These are phyloP conservation scores for Dillenia suffruticosa DNA, from an alignment of 164 flowering plant genomes.

Conservation along the genomic window DNA sequence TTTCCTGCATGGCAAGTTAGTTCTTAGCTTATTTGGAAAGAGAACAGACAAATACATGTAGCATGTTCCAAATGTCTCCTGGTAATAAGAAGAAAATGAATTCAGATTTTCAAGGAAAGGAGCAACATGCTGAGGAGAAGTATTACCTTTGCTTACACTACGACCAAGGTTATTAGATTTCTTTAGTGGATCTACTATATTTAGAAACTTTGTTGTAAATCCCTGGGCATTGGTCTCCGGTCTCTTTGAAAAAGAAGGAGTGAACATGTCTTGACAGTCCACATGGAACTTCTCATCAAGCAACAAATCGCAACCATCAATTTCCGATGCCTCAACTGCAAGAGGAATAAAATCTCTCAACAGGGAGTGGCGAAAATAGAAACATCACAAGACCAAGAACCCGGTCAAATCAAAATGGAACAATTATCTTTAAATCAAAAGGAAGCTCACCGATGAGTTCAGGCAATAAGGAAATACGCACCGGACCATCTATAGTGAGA, in stretches of 20 bases:
- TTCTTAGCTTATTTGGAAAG: too few species aligned
- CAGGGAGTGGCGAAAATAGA: neutral
- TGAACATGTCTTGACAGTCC: slow-evolving; percentile 48
- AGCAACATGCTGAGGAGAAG: neutral
- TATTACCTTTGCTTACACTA: slow-evolving; percentile 67
- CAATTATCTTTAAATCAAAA: neutral
- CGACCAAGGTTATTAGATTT: slow-evolving; percentile 70
- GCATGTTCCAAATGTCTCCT: neutral
- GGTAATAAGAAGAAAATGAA: neutral
- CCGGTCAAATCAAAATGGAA: slow-evolving; percentile 5
- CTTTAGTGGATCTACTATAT: slow-evolving; percentile 67
- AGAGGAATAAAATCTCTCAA: slow-evolving; percentile 9
- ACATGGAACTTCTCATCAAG: slow-evolving; percentile 60
- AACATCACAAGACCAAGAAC: neutral
- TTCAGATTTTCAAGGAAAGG: neutral
- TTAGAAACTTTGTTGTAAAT: slow-evolving; percentile 68
- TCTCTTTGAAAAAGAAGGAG: slow-evolving; percentile 48
- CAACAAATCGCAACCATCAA: slow-evolving; percentile 47
- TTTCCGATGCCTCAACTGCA: slow-evolving; percentile 68
- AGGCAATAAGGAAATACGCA: slow-evolving; percentile 61
- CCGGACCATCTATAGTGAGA: slow-evolving; percentile 77
- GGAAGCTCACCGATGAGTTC: slow-evolving; percentile 59
- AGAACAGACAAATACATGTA: neutral
- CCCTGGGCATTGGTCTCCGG: slow-evolving; percentile 34
- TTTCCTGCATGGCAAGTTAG: slow-evolving; percentile 33